Percentiles rank a stretch among this genome's conserved stretches.
phyloP scores from a whole-genome alignment of 345 rosid species.

The Turnera subulata region DNA sequence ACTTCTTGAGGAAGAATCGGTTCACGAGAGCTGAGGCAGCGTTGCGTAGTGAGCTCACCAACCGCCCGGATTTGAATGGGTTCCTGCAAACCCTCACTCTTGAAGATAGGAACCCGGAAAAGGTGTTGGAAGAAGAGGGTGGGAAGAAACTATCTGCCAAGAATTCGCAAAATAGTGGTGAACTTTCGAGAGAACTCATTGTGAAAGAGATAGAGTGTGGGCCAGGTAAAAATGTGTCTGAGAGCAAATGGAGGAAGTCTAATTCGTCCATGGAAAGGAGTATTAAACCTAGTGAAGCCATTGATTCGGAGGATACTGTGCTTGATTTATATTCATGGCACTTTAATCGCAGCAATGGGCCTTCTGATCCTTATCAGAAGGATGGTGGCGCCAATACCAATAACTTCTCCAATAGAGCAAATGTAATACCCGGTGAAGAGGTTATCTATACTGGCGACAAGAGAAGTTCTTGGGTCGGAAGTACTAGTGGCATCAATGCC shows the following conservation, averaged over 20 bases:
- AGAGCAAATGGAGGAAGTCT: conserved; percentile 51
- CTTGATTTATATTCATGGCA: conserved; percentile 59
- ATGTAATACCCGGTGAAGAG: conserved; percentile 54
- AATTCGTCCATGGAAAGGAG: conserved; percentile 39
- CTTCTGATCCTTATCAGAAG: conserved; percentile 34
- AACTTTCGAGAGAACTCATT: conserved; percentile 69
- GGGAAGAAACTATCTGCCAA: conserved; percentile 19
- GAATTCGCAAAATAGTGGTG: conserved; percentile 41
- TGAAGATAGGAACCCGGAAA: conserved; percentile 46
- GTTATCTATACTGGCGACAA: conserved; percentile 47
- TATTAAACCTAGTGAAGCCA: conserved; percentile 37
- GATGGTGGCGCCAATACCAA: conserved; percentile 29
- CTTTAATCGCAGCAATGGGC: conserved; percentile 42
- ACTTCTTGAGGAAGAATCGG: conserved; percentile 67
- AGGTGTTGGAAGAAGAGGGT: conserved; percentile 37
- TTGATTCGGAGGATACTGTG: conserved; percentile 45
- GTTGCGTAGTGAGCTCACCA: conserved; percentile 71
- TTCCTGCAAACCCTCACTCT: conserved; percentile 57
- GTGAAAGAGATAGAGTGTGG: conserved; percentile 87
- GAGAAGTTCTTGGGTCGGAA: conserved; percentile 53
- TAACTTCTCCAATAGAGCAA: conserved; percentile 40
- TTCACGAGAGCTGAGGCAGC: conserved; percentile 96
- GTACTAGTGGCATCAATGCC: conserved; percentile 34
- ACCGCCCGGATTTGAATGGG: conserved; percentile 69
- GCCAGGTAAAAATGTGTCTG: conserved; percentile 56